phyloP scores from a whole-genome alignment of 2,329 filamentous ascomycete species.

The Sphaerulina populicola region DNA sequence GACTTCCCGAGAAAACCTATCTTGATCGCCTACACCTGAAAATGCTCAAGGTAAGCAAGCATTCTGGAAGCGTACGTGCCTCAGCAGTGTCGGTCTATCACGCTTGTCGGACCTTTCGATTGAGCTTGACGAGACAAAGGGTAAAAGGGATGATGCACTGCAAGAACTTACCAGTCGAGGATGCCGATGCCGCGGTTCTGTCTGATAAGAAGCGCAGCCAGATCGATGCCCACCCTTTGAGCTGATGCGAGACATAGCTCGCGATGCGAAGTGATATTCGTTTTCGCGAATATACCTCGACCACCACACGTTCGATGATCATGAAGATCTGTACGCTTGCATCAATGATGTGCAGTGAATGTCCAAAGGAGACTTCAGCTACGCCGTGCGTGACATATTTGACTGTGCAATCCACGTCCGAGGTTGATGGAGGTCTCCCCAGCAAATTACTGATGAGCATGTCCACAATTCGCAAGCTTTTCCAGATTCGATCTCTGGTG shows the following conservation, averaged over 20 bases:
- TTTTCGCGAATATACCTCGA: slow-evolving; percentile 41
- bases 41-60: too few species aligned
- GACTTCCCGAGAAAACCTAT: background rate
- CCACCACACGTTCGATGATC: slow-evolving; percentile 42
- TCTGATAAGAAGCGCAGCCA: slow-evolving; percentile 28
- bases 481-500: slow-evolving; percentile 44
- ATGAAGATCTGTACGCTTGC: slow-evolving; percentile 40
- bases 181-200: slow-evolving; percentile 12
- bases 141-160: too few species aligned
- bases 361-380: slow-evolving; percentile 14
- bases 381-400: slow-evolving; percentile 25
- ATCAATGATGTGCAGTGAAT: slow-evolving; percentile 31
- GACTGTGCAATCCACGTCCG: slow-evolving; percentile 44
- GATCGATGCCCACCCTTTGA: slow-evolving; percentile 36
- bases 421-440: slow-evolving; percentile 47
- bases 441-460: slow-evolving; percentile 45
- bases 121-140: too few species aligned
- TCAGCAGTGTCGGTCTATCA: too few species aligned
- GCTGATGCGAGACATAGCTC: slow-evolving; percentile 36
- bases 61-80: too few species aligned
- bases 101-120: too few species aligned
- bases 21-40: background rate
- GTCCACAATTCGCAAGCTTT: slow-evolving; percentile 46
- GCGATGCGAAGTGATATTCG: slow-evolving; percentile 37
- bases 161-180: too few species aligned